phyloP scores from a whole-genome alignment of 495 filamentous ascomycete genomes.

The Bombardia bombarda region DNA sequence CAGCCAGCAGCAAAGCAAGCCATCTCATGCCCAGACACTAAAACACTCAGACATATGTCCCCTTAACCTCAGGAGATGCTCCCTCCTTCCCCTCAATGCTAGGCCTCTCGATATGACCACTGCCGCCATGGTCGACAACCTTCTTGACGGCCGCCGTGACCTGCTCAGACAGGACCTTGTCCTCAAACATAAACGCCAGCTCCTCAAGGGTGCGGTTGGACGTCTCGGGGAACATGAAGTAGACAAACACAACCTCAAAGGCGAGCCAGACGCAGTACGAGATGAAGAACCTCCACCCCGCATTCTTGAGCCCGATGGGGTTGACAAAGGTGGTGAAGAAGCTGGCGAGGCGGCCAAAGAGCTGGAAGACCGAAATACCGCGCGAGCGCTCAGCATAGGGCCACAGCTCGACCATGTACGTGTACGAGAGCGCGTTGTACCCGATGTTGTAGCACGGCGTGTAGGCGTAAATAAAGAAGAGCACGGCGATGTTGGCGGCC shows the following conservation, averaged over 20 bases:
- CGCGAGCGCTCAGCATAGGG: constrained; percentile 53
- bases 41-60: too few relatives aligned
- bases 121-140: constrained; percentile 18
- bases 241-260: constrained; percentile 51
- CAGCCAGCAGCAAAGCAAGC: too few relatives aligned
- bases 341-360: constrained; percentile 41
- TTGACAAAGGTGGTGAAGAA: constrained; percentile 55
- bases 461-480: constrained; percentile 58
- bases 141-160: constrained; percentile 33
- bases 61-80: not conserved
- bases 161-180: constrained; percentile 30
- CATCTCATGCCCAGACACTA: too few relatives aligned
- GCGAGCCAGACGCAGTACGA: constrained; percentile 48
- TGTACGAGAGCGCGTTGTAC: constrained; percentile 63
- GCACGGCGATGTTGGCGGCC: constrained; percentile 33
- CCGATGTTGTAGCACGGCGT: constrained; percentile 57
- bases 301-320: constrained; percentile 52
- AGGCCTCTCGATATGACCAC: not conserved
- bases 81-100: not conserved
- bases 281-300: constrained; percentile 51
- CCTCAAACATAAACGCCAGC: constrained; percentile 49
- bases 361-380: constrained; percentile 57
- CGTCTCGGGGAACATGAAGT: constrained; percentile 59
- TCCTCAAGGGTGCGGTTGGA: constrained; percentile 55
- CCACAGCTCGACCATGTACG: constrained; percentile 59